Evolutionary conservation across 2,329 filamentous ascomycete species (phyloP), one percentile per base, ranked within the genome.

Genomic region (Nigrospora osmanthi): DNA sequence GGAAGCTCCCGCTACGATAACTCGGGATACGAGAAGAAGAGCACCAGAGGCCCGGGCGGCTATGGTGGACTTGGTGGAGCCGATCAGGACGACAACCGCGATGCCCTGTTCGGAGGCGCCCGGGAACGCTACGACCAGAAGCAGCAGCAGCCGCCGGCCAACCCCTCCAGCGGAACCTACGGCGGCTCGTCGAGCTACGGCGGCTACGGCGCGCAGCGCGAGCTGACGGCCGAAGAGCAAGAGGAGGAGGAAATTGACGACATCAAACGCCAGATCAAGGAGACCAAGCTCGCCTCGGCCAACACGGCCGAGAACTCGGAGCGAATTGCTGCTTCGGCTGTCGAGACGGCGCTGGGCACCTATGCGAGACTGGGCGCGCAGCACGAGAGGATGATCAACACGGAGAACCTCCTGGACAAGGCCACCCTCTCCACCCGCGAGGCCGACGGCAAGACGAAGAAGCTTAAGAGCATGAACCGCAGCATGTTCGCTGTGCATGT

Each of bases 401-500:
- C 85, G 1, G 87, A 95, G 63, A 80, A 80, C 64, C 89, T 91
- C 56, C 74, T 96, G 46, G 88, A 95, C 55, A 72, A 87, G 52
- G 85, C 89, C 4, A 69, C 78, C n/a, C 84, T 83, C 51, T 83
- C 89, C 60, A 87, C 87, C 55, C 79, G 81, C 47, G 70, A 86
- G 47, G 87, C 87, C 0, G 83, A 89, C 54, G 87, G 90, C 53
- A 86, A 87, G 55, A 85, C 89, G 1, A 79, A 81, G 40, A 89
- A 95, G 59, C 71, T 96, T 34, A 91, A 91, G 69, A 87, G 80
- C 1, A 72, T 94, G 41, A 95, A 96, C 65, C 75, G 85, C 50
- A 89, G 84, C 69, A 95, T 96, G 89, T 95, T 95, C 58, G 86
- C 87, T 6, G 78, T 90, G 17, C 85, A 89, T 57, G 83, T 90